Conservation (phyloP, 2,329 filamentous ascomycete genomes). For the Cercospora zeae-maydis region DNA sequence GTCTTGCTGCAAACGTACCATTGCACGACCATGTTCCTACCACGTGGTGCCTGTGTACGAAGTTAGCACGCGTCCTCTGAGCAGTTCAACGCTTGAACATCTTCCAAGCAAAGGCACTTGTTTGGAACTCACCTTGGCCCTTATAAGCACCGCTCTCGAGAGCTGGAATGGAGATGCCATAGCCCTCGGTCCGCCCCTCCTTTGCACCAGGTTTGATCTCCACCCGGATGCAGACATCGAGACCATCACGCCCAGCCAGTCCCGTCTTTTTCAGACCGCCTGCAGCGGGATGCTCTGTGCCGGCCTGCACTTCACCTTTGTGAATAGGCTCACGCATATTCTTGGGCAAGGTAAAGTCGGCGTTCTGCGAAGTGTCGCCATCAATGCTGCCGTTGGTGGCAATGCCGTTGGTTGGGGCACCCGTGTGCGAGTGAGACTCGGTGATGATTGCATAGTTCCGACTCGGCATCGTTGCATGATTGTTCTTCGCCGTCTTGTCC, state of each 20-base stretch:
- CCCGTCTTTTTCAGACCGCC: slow-evolving; percentile 41
- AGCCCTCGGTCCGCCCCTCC: slow-evolving; percentile 48
- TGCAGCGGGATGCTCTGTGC: slow-evolving; percentile 75
- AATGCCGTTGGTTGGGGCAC: slow-evolving; percentile 29
- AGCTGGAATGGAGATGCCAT: slow-evolving; percentile 49
- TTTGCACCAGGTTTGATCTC: slow-evolving; percentile 46
- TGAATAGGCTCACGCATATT: slow-evolving; percentile 66
- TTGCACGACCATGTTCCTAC: slow-evolving; percentile 21
- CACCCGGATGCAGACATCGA: slow-evolving; percentile 49
- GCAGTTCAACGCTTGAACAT: too few species aligned
- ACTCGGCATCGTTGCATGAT: slow-evolving; percentile 79
- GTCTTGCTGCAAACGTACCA: background rate
- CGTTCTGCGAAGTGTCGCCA: slow-evolving; percentile 38
- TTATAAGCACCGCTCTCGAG: slow-evolving; percentile 33
- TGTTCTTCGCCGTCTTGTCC: slow-evolving; percentile 65
- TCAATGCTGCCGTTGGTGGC: slow-evolving; percentile 23
- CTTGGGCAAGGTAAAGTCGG: slow-evolving; percentile 46
- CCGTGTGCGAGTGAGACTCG: slow-evolving; percentile 43
- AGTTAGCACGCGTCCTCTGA: too few species aligned
- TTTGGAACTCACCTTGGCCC: slow-evolving; percentile 17
- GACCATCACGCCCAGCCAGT: slow-evolving; percentile 43
- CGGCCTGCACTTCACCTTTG: slow-evolving; percentile 71
- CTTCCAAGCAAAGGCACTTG: too few species aligned
- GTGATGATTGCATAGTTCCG: slow-evolving; percentile 63
- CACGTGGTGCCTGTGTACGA: slow-evolving; percentile 22